Evolutionary conservation across 2,329 filamentous ascomycete genomes (phyloP).

Genomic region (Colletotrichum sp.): DNA sequence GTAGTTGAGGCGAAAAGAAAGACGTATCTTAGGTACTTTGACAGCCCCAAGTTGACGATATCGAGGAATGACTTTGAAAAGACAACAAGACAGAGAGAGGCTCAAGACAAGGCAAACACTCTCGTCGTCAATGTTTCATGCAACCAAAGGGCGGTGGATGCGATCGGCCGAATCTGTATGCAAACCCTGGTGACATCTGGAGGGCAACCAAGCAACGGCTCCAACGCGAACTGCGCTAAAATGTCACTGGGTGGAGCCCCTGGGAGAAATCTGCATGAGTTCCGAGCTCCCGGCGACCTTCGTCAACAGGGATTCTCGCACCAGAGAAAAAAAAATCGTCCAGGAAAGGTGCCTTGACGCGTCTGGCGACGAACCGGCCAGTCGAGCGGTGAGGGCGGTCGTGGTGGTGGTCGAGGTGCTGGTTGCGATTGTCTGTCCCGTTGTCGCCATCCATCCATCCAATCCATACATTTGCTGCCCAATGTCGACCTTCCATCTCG

Average conservation of each 20-base stretch:
- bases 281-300: constrained; percentile 11
- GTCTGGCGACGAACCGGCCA: constrained; percentile 2
- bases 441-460: background rate
- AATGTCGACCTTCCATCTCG: constrained; percentile 1
- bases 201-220: background rate
- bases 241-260: constrained; percentile 9
- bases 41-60: background rate
- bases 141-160: constrained; percentile 16
- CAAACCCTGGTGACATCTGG: background rate
- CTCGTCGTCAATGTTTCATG: constrained; percentile 19
- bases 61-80: background rate
- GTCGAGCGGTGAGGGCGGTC: constrained; percentile 5
- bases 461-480: constrained; percentile 8
- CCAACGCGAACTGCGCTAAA: constrained; percentile 16
- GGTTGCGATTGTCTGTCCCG: background rate
- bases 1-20: background rate
- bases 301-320: background rate
- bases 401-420: background rate
- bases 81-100: background rate
- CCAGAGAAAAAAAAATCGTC: background rate
- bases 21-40: background rate
- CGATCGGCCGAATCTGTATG: constrained; percentile 14
- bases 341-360: constrained; percentile 4
- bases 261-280: constrained; percentile 8
- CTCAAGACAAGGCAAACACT: background rate